These are phyloP conservation scores for Tubosaeta sp. DNA, from an alignment of 768 basidiomycete species.

Conservation along the genomic window DNA sequence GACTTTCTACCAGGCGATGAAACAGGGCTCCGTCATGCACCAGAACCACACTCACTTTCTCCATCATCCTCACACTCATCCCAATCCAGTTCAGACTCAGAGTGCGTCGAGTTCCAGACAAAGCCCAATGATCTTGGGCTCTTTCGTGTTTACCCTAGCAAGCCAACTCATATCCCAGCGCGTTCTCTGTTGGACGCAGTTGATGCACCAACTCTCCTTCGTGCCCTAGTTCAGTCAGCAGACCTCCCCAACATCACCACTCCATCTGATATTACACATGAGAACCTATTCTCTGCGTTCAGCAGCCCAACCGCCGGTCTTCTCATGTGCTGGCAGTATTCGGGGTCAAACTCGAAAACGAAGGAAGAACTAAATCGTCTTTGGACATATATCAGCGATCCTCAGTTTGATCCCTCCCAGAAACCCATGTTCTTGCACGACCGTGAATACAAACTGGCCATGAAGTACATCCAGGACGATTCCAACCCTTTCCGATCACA, in stretches of 20 bases:
- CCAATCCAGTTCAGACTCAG: not conserved
- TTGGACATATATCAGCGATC: conserved; percentile 19
- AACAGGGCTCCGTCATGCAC: too few relatives aligned
- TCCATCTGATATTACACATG: too few relatives aligned
- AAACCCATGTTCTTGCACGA: not conserved
- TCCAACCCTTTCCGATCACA: conserved; percentile 6
- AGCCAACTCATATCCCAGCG: not conserved
- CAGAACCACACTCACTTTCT: not conserved
- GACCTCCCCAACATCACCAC: too few relatives aligned
- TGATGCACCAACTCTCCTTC: not conserved
- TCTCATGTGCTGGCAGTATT: conserved; percentile 25
- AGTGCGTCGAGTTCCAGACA: not conserved
- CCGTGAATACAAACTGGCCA: not conserved
- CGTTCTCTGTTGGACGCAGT: not conserved
- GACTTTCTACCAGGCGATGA: conserved; percentile 3
- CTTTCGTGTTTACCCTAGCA: conserved; percentile 2
- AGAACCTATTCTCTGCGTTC: too few relatives aligned
- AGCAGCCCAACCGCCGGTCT: too few relatives aligned
- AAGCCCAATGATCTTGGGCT: conserved; percentile 1
- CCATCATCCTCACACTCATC: not conserved
- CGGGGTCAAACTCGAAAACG: conserved; percentile 26
- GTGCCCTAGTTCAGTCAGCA: too few relatives aligned
- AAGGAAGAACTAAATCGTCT: conserved; percentile 22
- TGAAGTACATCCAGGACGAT: not conserved
- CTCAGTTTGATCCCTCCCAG: conserved; percentile 15